Evolutionary conservation across 768 basidiomycete species (phyloP), one percentile per base, ranked within the genome.

Genomic region (Pleurotus giganteus): DNA sequence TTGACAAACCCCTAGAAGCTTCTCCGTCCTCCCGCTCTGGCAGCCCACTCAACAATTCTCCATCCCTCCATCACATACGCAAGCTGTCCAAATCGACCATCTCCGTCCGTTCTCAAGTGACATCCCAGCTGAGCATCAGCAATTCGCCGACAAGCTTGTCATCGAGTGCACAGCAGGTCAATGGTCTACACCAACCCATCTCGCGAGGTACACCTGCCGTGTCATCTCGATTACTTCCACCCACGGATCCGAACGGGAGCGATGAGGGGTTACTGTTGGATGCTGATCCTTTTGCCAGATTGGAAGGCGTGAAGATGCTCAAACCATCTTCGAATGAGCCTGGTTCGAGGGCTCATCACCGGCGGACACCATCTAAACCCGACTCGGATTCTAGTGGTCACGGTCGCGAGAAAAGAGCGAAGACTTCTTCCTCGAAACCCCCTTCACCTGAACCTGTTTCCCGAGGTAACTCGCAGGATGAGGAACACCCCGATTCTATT

Each of bases 201-300:
- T 34, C 49, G 31, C 34, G 34, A 12, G 49, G 49, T 19, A 51
- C 49, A n/a, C 44, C 44, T 28, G 44, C 26, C 9, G 49, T 51
- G 15, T 36, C 31, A 11, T 37, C 49, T 11, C 49, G 49, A 9
- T 32, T 51, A 6, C 31, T 51, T 19, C 49, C 49, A 37, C 49
- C 49, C n/a, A 34, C 31, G 3, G 46, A 47, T 47, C 13, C 46
- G 6, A 27, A 28, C 19, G 44, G 21, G 7, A 51, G 19, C 21
- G 21, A 37, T 11, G 32, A 51, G 12, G 34, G 49, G n/a, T 15
- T 24, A 24, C 29, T 55, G 37, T 19, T 54, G 26, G 57, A 55
- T 41, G 57, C 47, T 15, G 81, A 81, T 63, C 79, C 84, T 3
- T 85, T 86, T 65, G 84, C 83, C 8, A 78, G 77, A 61, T 67